phyloP scores from a whole-genome alignment of 2,329 filamentous ascomycete genomes.

The Trichophyton benhamiae region DNA sequence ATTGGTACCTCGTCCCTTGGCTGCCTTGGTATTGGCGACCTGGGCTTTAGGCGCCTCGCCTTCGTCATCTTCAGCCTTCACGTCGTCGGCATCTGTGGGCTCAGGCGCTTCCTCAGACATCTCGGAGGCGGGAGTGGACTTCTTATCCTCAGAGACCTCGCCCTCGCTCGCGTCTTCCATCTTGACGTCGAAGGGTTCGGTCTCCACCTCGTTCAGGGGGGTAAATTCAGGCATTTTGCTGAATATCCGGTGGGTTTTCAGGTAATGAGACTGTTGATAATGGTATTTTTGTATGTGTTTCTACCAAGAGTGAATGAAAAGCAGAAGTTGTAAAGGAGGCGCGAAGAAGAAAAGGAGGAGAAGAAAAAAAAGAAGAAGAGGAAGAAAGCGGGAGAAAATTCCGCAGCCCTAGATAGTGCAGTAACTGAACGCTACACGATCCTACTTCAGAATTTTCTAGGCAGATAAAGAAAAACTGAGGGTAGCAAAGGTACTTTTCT shows the following conservation, averaged over 20 bases:
- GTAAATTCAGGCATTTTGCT: conserved; percentile 10
- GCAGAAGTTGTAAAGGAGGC: no score
- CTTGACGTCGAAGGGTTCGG: not conserved
- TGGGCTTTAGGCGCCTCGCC: not conserved
- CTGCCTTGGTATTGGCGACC: not conserved
- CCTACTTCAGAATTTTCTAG: no score
- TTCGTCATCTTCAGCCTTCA: not conserved
- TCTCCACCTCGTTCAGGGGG: conserved; percentile 9
- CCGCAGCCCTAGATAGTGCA: no score
- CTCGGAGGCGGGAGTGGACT: not conserved
- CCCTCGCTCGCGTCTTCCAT: not conserved
- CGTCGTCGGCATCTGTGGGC: not conserved
- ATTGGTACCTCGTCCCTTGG: not conserved
- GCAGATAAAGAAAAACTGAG: no score
- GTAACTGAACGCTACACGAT: no score
- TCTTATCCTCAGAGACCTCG: not conserved
- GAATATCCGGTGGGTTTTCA: not conserved
- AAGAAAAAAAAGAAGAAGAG: no score
- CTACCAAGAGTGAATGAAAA: no score
- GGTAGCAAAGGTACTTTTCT: no score
- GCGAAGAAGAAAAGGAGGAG: no score
- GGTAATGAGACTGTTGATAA: no score
- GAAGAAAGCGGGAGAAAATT: no score
- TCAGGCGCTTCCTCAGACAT: not conserved
- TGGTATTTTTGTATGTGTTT: no score